These are phyloP conservation scores for Colletotrichum sp. DNA, from an alignment of 2,329 filamentous ascomycete genomes.

Conservation along the genomic window DNA sequence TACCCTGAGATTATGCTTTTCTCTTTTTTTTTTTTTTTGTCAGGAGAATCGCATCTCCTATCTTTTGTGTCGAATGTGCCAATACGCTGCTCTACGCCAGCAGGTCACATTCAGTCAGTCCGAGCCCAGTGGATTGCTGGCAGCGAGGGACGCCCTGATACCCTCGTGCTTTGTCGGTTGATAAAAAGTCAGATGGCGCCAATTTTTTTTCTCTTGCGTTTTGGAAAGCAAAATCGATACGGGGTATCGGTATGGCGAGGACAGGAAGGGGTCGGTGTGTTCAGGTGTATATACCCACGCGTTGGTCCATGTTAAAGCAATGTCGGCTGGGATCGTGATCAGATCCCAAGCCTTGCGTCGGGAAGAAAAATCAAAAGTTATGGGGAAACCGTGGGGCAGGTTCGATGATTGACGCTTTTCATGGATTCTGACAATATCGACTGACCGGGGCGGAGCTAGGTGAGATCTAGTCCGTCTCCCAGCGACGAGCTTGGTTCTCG, in stretches of 20 bases:
- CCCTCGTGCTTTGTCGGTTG: constrained; percentile 12
- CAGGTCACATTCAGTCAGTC: background rate
- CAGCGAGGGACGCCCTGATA: constrained; percentile 3
- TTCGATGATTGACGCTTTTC: background rate
- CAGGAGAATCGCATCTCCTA: background rate
- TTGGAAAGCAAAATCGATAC: background rate
- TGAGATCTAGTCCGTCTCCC: background rate
- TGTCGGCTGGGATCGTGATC: background rate
- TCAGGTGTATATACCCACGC: constrained; percentile 17
- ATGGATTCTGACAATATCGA: background rate
- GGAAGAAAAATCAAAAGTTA: background rate
- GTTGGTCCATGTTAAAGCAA: background rate
- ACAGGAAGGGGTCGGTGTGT: background rate
- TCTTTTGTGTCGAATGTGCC: background rate
- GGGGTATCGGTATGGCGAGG: background rate
- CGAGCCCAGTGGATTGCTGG: constrained; percentile 3
- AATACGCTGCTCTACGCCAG: background rate
- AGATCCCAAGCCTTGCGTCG: background rate
- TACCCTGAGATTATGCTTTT: background rate
- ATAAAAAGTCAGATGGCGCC: constrained; percentile 8
- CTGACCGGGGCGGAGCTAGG: too few species aligned
- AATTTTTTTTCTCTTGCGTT: background rate
- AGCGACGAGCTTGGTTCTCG: background rate
- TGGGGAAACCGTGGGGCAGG: background rate
- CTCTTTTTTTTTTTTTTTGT: background rate